Evolutionary conservation across 768 basidiomycete genomes (phyloP).

Genomic region (Mycena galericulata): DNA sequence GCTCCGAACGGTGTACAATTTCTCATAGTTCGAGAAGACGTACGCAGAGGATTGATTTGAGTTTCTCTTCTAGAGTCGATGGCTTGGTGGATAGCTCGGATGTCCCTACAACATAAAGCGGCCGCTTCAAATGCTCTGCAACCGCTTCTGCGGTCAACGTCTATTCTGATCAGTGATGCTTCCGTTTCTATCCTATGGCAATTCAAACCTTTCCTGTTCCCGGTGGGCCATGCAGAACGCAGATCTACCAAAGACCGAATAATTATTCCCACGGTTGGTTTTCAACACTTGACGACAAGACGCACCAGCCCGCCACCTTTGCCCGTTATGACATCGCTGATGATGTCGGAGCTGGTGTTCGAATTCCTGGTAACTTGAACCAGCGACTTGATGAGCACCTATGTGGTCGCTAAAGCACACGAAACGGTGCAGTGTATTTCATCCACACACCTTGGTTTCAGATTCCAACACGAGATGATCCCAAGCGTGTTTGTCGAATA

Average conservation of each 20-base stretch:
- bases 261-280: neutral
- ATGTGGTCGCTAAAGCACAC: conserved; percentile 29
- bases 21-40: neutral
- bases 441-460: conserved; percentile 39
- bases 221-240: conserved; percentile 41
- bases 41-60: conserved; percentile 37
- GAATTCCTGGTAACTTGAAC: conserved; percentile 41
- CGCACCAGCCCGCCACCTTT: conserved; percentile 52
- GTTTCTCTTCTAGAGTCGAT: conserved; percentile 34
- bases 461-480: conserved; percentile 46
- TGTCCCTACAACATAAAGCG: conserved; percentile 39
- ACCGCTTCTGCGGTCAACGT: conserved; percentile 46
- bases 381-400: conserved; percentile 41
- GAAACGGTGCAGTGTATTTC: conserved; percentile 21
- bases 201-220: conserved; percentile 35
- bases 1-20: neutral
- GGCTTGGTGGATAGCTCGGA: conserved; percentile 41
- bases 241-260: conserved; percentile 35
- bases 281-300: neutral
- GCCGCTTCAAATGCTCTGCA: conserved; percentile 40
- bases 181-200: neutral
- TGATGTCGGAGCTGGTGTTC: conserved; percentile 33
- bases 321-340: conserved; percentile 48
- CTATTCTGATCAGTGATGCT: neutral
- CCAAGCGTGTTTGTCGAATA: conserved; percentile 49